Base-by-base conservation (phyloP, 805 yeast genomes). In the Clavispora phyllophila region DNA sequence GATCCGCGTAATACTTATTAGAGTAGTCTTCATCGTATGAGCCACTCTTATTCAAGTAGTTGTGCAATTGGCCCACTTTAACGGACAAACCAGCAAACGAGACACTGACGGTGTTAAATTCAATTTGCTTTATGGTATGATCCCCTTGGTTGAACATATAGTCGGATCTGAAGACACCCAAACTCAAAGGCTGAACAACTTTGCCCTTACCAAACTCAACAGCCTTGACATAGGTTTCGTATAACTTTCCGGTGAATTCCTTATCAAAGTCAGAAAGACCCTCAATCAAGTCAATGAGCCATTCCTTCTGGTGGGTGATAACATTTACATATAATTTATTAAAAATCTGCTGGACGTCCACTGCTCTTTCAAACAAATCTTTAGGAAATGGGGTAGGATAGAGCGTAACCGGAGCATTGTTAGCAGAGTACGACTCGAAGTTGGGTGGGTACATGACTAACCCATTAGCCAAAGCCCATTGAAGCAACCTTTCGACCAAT, bases 71-170 rank as follows among this genome's bases (percentile, higher is more conserved):
- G 17, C 93, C 85, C 20, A 87, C 91, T 58, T 83, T 85, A 12
- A 88, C 61, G 2, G 96, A 83, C 43, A 93, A 70, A 0, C 95
- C 98, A 17, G 95, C 96, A 68, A 93, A 93, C 1, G 97, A 90
- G 3, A 91, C 96, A 55, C 96, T 85, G 3, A 93, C 87, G 1
- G 99, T 90, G 64, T 93, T 93, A 68, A 91, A 91, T 62, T 93
- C 99, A 40, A 93, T 93, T 63, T 93, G 99, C 58, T 91, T 90
- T 55, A 91, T 84, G 12, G 63, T 63, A 39, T 66, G 65, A 6
- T 60, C 57, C 18, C 64, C 60, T 32, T 73, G 71, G n/a, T 75
- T 59, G 44, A 62, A 57, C 81, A 93, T 80, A 56, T 91, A 93
- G 58, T 93, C 99, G 0, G 95, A 84, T 60, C 99, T 77, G 62